phyloP scores from a whole-genome alignment of 2,329 filamentous ascomycete species.

The Colletotrichum liriopes region DNA sequence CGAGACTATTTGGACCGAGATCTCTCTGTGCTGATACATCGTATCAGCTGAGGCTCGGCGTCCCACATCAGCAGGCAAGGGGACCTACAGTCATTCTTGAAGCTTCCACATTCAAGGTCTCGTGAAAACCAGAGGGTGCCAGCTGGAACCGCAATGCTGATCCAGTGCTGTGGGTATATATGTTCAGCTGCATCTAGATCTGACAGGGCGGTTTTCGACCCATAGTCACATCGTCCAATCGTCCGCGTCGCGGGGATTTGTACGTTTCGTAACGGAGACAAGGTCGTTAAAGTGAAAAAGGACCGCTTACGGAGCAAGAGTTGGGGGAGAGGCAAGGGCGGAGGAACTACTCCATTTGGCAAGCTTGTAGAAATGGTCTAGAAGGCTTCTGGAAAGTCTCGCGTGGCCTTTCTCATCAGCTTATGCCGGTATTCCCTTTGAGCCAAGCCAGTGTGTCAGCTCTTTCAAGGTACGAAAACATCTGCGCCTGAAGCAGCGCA shows the following conservation, averaged over 20 bases:
- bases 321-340: neutral
- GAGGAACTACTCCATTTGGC: conserved; percentile 31
- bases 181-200: conserved; percentile 2
- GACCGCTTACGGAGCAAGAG: too few relatives aligned
- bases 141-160: neutral
- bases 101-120: neutral
- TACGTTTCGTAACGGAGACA: neutral
- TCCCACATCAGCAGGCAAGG: neutral
- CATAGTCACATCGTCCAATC: conserved; percentile 4
- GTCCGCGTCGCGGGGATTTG: neutral
- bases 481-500: neutral
- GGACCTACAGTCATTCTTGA: neutral
- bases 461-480: neutral
- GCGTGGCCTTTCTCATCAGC: conserved; percentile 18
- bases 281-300: neutral
- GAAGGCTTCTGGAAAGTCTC: conserved; percentile 34
- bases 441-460: neutral
- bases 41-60: neutral
- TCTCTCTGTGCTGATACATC: too few relatives aligned
- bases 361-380: conserved; percentile 31
- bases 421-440: conserved; percentile 23
- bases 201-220: neutral
- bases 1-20: neutral
- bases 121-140: neutral
- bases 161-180: neutral